These are phyloP conservation scores for Polyporus arcularius DNA, from an alignment of 768 basidiomycete genomes.

Conservation along the genomic window DNA sequence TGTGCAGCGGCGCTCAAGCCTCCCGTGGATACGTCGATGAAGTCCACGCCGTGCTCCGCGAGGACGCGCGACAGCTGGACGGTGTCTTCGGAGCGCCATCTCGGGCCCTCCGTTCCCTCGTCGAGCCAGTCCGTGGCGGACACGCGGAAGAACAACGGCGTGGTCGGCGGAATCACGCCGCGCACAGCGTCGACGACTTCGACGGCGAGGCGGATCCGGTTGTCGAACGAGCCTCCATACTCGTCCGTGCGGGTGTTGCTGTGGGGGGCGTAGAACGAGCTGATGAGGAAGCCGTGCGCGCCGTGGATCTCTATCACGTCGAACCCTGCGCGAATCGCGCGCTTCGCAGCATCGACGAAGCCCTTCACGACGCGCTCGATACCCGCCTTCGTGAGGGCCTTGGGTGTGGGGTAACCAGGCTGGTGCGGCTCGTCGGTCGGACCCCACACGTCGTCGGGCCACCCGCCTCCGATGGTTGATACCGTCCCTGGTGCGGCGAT, in stretches of 20 bases:
- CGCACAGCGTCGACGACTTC: slow-evolving; percentile 68
- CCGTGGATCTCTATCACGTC: slow-evolving; percentile 26
- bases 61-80: not conserved
- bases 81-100: too few relatives aligned
- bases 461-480: slow-evolving; percentile 40
- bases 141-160: slow-evolving; percentile 66
- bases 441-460: slow-evolving; percentile 37
- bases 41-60: slow-evolving; percentile 64
- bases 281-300: slow-evolving; percentile 26
- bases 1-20: slow-evolving; percentile 52
- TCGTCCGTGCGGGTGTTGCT: slow-evolving; percentile 45
- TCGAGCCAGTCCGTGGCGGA: not conserved
- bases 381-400: slow-evolving; percentile 28
- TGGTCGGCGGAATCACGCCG: slow-evolving; percentile 53
- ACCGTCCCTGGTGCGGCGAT: slow-evolving; percentile 46
- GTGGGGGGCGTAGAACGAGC: slow-evolving; percentile 38
- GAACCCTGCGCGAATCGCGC: slow-evolving; percentile 56
- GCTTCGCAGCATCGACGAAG: slow-evolving; percentile 38
- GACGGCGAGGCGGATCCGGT: slow-evolving; percentile 54
- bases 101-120: slow-evolving; percentile 19
- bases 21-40: slow-evolving; percentile 71
- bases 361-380: slow-evolving; percentile 26
- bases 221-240: slow-evolving; percentile 51
- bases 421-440: slow-evolving; percentile 51
- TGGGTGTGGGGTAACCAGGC: slow-evolving; percentile 31